Evolutionary conservation across 2,329 filamentous ascomycete genomes (phyloP).

Genomic region (Taxawa tesnikishii): DNA sequence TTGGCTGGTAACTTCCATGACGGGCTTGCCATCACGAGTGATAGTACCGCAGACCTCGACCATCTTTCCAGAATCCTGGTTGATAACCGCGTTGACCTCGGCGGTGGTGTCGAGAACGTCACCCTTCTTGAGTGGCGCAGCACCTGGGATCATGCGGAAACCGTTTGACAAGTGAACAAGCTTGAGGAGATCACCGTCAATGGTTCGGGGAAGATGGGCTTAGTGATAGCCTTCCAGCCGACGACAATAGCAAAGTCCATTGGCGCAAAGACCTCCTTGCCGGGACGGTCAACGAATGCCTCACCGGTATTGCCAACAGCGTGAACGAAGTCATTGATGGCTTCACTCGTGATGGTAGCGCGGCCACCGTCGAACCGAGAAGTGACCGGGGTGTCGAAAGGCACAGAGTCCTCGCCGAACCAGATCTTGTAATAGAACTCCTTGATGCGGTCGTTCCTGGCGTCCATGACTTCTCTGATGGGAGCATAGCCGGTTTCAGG

Average conservation of each 20-base stretch:
- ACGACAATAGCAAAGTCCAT: constrained; percentile 63
- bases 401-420: constrained; percentile 78
- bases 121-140: constrained; percentile 87
- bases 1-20: constrained; percentile 98
- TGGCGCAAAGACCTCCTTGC: constrained; percentile 85
- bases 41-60: constrained; percentile 99
- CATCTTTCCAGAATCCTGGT: constrained; percentile 98
- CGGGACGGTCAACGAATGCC: constrained; percentile 89
- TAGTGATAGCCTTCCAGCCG: constrained; percentile 79
- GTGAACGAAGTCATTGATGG: constrained; percentile 98
- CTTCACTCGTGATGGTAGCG: constrained; percentile 76
- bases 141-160: constrained; percentile 96
- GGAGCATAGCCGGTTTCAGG: constrained; percentile 96
- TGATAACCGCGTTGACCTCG: constrained; percentile 94
- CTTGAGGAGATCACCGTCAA: constrained; percentile 91
- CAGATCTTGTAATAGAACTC: constrained; percentile 98
- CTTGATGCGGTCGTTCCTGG: constrained; percentile 95
- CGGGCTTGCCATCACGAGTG: constrained; percentile 63
- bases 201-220: constrained; percentile 97
- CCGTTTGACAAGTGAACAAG: constrained; percentile 94
- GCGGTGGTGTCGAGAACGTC: constrained; percentile 87
- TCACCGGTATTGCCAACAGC: constrained; percentile 96
- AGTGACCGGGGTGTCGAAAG: constrained; percentile 75
- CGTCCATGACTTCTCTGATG: constrained; percentile 91
- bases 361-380: constrained; percentile 84